phyloP scores from a whole-genome alignment of 2,329 filamentous ascomycete species.

The Penicillium sp. region DNA sequence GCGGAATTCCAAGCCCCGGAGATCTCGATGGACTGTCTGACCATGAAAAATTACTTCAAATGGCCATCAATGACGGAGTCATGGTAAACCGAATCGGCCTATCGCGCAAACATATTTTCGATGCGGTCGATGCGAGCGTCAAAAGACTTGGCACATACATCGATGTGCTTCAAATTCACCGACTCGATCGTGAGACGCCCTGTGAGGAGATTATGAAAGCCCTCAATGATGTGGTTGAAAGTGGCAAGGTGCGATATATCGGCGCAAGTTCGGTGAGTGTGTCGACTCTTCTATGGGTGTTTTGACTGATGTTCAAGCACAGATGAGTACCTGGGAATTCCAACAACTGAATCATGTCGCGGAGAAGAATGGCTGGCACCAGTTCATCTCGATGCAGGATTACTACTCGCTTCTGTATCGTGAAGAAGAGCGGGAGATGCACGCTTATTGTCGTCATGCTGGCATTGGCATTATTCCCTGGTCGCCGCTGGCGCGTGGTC shows the following conservation, averaged over 20 bases:
- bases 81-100: constrained; percentile 45
- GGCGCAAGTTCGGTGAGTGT: constrained; percentile 35
- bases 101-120: constrained; percentile 59
- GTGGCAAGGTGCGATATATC: constrained; percentile 33
- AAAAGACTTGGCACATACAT: constrained; percentile 49
- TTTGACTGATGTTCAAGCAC: too few species aligned
- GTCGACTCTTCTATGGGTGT: too few species aligned
- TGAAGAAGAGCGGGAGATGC: constrained; percentile 48
- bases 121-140: constrained; percentile 56
- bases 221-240: constrained; percentile 42
- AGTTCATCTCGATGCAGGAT: constrained; percentile 49
- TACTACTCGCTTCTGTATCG: constrained; percentile 45
- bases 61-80: constrained; percentile 24
- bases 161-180: constrained; percentile 53
- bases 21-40: too few species aligned
- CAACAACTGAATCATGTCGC: constrained; percentile 47
- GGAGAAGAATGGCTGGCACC: constrained; percentile 45
- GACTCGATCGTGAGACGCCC: constrained; percentile 45
- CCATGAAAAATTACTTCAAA: too few species aligned
- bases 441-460: constrained; percentile 36
- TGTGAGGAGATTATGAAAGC: constrained; percentile 51
- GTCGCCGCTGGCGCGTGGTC: constrained; percentile 42
- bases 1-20: too few species aligned
- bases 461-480: constrained; percentile 38
- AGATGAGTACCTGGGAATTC: constrained; percentile 51